Evolutionary conservation across 2,329 filamentous ascomycete genomes (phyloP), one percentile per base, ranked within the genome.

Genomic region (Exophiala dermatitidis): DNA sequence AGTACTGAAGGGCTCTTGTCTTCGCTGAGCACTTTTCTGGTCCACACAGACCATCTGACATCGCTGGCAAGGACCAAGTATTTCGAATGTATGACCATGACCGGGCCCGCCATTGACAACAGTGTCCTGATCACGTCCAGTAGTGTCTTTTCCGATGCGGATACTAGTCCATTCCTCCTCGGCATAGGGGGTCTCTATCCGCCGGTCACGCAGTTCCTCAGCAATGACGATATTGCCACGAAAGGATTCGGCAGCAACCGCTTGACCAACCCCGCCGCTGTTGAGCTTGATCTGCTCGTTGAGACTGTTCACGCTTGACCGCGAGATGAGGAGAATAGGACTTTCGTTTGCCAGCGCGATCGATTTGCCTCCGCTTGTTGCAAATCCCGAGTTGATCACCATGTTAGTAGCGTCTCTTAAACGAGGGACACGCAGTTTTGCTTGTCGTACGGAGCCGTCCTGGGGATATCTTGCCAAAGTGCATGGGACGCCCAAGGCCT

Each of bases 1-100:
- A 0, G 90, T 96, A 2, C 86, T 80, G 65, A 93, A 95, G 0
- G 93, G 93, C 68, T 97, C 93, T 58, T 89, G 82, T 59, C 83
- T 82, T 67, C 83, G 86, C 58, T 82, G 77, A 0, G 83, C 90
- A 8, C 85, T 95, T 44, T 82, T 75, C 68, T 96, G 93, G 65
- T 98, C 84, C 43, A 97, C 82, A 66, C 91, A 96, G 6, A 98
- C 85, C 90, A 98, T 97, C 68, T 95, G 90, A 63, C 93, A 98
- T 54, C 93, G 77, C 56, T 89, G 81, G 65, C 93, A 98, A 2
- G 86, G 81, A 0, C 90, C 91, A 3, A 97, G 72, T 64, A 94
- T 81, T 57, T 85, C 64, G 26, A 76, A 58, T 32, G 10, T 34
- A 38, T 37, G 52, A 29, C 28, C 19, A 19, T 19, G 19, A 19